Conservation (phyloP, 2,329 filamentous ascomycete genomes). For the Scedosporium aurantiacum region DNA sequence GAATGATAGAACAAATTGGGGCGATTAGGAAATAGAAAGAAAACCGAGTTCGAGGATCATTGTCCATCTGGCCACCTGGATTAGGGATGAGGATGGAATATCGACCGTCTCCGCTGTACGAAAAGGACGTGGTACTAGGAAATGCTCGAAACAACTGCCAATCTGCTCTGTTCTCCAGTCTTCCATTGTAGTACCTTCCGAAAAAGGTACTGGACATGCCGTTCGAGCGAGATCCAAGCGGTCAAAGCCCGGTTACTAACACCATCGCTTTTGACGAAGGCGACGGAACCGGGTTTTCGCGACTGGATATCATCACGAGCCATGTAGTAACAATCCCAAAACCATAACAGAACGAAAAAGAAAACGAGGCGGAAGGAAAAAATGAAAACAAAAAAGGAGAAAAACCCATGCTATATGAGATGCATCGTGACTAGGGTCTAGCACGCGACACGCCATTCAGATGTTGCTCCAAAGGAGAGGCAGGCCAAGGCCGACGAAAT, state of each 20-base stretch:
- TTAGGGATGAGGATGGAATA: too few species aligned
- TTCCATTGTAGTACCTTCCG: not conserved
- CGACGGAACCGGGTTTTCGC: not conserved
- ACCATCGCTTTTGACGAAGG: not conserved
- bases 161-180: not conserved
- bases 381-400: not conserved
- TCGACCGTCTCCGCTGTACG: too few species aligned
- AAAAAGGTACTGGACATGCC: slow-evolving; percentile 5
- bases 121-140: too few species aligned
- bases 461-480: not conserved
- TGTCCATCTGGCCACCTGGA: too few species aligned
- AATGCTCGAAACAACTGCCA: too few species aligned
- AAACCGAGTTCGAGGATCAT: not conserved
- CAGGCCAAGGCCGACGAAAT: not conserved
- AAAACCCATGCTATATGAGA: slow-evolving; percentile 4
- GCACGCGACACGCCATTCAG: not conserved
- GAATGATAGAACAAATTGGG: not conserved
- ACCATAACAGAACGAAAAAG: not conserved
- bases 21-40: not conserved
- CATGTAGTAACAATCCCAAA: slow-evolving; percentile 1
- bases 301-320: slow-evolving; percentile 3
- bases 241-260: not conserved
- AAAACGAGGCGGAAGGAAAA: not conserved
- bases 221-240: slow-evolving; percentile 1
- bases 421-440: slow-evolving; percentile 1